A percentile compares a stretch with the other conserved stretches of the same genome.
Conservation (phyloP, 208 protist species). For the Crithidia bombi region DNA sequence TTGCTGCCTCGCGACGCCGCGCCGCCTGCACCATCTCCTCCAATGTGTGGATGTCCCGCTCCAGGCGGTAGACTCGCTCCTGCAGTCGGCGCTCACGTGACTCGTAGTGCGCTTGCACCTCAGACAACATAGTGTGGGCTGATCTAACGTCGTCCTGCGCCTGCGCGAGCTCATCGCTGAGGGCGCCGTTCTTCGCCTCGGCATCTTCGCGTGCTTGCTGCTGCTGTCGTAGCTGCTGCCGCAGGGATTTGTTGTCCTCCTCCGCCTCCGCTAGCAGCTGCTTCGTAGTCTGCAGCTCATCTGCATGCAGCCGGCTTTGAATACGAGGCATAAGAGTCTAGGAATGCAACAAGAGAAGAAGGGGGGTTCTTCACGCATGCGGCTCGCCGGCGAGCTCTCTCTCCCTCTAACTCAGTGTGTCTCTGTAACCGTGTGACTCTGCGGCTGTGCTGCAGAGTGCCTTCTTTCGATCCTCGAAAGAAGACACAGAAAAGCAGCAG, state of each 20-base stretch:
- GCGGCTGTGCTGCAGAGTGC: too few species aligned
- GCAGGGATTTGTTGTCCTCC: slow-evolving; percentile 20
- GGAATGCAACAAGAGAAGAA: slow-evolving; percentile 8
- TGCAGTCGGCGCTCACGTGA: slow-evolving; percentile 4
- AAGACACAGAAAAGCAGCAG: too few species aligned
- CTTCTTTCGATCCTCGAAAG: too few species aligned
- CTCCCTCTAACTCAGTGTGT: too few species aligned
- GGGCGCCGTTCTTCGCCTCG: neutral
- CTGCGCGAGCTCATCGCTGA: slow-evolving; percentile 3
- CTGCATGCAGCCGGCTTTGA: slow-evolving; percentile 18
- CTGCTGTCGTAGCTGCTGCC: slow-evolving; percentile 16
- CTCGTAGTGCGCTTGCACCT: slow-evolving; percentile 3
- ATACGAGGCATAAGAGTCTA: slow-evolving; percentile 18
- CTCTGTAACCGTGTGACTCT: too few species aligned
- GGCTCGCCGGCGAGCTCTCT: too few species aligned
- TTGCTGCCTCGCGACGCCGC: slow-evolving; percentile 12
- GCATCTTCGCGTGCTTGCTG: neutral
- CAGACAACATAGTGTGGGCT: neutral
- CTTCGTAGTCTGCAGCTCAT: slow-evolving; percentile 12
- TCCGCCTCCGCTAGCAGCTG: neutral
- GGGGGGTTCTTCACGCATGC: too few species aligned
- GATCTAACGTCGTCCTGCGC: neutral
- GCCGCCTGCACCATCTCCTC: slow-evolving; percentile 32
- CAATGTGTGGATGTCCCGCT: slow-evolving; percentile 5
- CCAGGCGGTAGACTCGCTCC: slow-evolving; percentile 14